phyloP scores from a whole-genome alignment of 495 filamentous ascomycete genomes.

The Diplogelasinospora grovesii region DNA sequence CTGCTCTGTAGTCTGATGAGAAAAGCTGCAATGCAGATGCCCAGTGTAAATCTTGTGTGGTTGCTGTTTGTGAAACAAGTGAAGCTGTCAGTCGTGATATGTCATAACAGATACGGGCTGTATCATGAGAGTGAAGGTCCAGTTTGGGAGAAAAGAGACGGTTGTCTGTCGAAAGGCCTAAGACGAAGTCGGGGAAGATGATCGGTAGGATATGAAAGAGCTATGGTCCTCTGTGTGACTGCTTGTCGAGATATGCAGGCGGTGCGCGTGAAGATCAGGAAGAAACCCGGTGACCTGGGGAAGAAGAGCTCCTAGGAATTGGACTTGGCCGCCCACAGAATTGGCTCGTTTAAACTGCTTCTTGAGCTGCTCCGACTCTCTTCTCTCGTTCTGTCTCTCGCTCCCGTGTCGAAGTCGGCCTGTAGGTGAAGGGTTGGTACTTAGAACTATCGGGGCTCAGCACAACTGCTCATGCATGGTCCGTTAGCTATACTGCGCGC shows the following conservation, averaged over 20 bases:
- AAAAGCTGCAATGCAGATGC: no score
- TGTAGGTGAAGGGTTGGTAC: conserved; percentile 2
- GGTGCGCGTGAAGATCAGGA: neutral
- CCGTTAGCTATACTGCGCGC: conserved; percentile 17
- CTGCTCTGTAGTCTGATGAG: no score
- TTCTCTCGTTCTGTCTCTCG: conserved; percentile 2
- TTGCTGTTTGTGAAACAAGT: no score
- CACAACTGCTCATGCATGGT: conserved; percentile 18
- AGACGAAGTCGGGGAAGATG: neutral
- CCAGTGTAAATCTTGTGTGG: no score
- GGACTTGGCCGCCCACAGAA: conserved; percentile 1
- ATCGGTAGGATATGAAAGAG: neutral
- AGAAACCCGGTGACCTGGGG: neutral
- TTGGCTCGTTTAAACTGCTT: neutral
- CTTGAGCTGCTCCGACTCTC: neutral
- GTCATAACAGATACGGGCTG: neutral
- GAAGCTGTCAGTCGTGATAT: conserved; percentile 1
- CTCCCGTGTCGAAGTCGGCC: conserved; percentile 3
- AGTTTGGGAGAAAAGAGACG: neutral
- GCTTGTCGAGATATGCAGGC: neutral
- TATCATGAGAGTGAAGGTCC: neutral
- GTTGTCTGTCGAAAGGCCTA: neutral
- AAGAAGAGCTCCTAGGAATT: no score
- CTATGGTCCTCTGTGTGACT: neutral
- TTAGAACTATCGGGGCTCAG: conserved; percentile 12